Percentiles rank a stretch among this genome's conserved stretches.
Evolutionary conservation across 73 alveolate genomes (phyloP).

Genomic region (Paramecium biaurelia): DNA sequence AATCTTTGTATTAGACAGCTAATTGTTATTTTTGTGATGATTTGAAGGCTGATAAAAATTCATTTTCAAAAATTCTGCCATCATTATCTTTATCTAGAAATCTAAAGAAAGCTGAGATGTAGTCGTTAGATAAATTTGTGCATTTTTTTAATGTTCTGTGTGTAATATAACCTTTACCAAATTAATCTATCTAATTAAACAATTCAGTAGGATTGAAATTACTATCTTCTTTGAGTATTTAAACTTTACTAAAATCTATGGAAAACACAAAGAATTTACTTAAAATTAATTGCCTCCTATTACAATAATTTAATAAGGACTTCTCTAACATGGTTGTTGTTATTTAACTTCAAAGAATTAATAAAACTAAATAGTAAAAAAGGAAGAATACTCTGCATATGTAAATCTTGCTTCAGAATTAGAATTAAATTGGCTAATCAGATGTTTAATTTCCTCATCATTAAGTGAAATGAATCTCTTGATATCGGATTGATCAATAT

Average conservation of each 20-base stretch:
- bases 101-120: slow-evolving; percentile 23
- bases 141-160: not conserved
- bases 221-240: not conserved
- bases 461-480: not conserved
- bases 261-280: not conserved
- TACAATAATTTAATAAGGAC: not conserved
- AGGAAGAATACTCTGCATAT: not conserved
- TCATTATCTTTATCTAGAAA: not conserved
- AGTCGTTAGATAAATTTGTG: not conserved
- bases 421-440: not conserved
- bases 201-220: not conserved
- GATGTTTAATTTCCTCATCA: not conserved
- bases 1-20: not conserved
- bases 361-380: not conserved
- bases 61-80: not conserved
- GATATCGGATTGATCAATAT: not conserved
- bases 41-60: not conserved
- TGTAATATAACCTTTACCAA: not conserved
- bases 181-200: not conserved
- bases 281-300: slow-evolving; percentile 26
- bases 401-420: not conserved
- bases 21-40: not conserved
- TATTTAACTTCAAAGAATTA: not conserved
- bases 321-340: not conserved
- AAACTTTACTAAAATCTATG: not conserved